Conservation (phyloP, 805 yeast genomes). For the Wickerhamiella shivajii region DNA sequence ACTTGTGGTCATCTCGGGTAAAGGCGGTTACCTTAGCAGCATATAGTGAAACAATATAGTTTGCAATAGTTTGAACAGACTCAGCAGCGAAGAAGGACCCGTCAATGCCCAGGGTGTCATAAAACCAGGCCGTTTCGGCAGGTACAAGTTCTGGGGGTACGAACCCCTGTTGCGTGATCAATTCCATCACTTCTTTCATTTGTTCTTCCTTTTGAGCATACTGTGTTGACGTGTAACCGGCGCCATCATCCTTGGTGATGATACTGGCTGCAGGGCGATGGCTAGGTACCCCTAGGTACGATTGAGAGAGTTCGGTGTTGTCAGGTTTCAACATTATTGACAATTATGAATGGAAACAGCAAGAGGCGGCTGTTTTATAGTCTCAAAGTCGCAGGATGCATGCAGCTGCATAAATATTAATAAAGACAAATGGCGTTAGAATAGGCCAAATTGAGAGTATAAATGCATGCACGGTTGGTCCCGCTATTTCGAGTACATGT, state of each 20-base stretch:
- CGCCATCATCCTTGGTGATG: conserved; percentile 11
- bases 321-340: too few relatives aligned
- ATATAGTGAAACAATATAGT: conserved; percentile 75
- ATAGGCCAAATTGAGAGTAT: too few relatives aligned
- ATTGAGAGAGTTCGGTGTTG: too few relatives aligned
- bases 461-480: too few relatives aligned
- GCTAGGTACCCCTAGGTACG: conserved; percentile 20
- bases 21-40: conserved; percentile 87
- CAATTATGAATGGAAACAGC: too few relatives aligned
- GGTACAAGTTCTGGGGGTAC: conserved; percentile 81
- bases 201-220: conserved; percentile 74
- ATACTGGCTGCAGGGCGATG: conserved; percentile 17
- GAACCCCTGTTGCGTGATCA: conserved; percentile 68
- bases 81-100: conserved; percentile 86
- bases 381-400: too few relatives aligned
- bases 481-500: too few relatives aligned
- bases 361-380: too few relatives aligned
- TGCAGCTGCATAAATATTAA: too few relatives aligned
- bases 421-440: too few relatives aligned
- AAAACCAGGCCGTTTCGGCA: conserved; percentile 79
- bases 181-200: conserved; percentile 64
- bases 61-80: conserved; percentile 61
- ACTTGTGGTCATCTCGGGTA: conserved; percentile 41
- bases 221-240: conserved; percentile 59
- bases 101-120: conserved; percentile 74